These are phyloP conservation scores for Pisolithus orientalis DNA, from an alignment of 768 basidiomycete genomes.

Conservation along the genomic window DNA sequence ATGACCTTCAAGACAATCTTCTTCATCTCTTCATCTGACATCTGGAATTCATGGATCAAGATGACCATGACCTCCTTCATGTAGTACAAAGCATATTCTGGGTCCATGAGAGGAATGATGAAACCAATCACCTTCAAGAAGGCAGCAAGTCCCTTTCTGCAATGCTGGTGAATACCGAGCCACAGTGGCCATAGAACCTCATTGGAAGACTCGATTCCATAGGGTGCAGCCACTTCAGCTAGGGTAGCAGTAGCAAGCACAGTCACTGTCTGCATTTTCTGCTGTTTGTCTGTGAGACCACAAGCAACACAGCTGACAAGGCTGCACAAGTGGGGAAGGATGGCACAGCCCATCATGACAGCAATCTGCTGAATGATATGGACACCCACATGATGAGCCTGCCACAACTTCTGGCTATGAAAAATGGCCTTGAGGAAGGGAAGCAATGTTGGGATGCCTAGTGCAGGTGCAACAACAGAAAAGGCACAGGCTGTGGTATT, in stretches of 20 bases:
- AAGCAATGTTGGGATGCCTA: constrained; percentile 94
- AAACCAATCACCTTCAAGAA: too few relatives aligned
- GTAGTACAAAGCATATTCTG: constrained; percentile 42
- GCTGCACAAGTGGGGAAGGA: constrained; percentile 83
- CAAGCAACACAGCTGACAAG: too few relatives aligned
- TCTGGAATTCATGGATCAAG: constrained; percentile 97
- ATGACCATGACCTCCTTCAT: too few relatives aligned
- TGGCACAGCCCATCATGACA: constrained; percentile 99
- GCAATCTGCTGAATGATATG: constrained; percentile 99
- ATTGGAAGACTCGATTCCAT: constrained; percentile 99
- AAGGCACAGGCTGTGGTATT: constrained; percentile 99
- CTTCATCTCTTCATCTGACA: constrained; percentile 99
- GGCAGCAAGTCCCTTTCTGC: too few relatives aligned
- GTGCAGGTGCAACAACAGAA: constrained; percentile 96
- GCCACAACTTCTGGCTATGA: constrained; percentile 99
- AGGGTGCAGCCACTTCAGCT: constrained; percentile 95
- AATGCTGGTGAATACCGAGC: constrained; percentile 49
- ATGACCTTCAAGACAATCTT: constrained; percentile 99
- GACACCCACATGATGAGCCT: constrained; percentile 97
- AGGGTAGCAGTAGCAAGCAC: constrained; percentile 72
- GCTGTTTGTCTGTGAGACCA: too few relatives aligned
- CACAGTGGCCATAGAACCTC: constrained; percentile 81
- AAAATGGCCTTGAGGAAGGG: constrained; percentile 99
- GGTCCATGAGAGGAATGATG: constrained; percentile 40
- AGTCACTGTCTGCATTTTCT: too few relatives aligned